A percentile compares a stretch with the other conserved stretches of the same genome.
Evolutionary conservation across 23 red algal genomes (phyloP).

Genomic region (Gracilaria gracilis): DNA sequence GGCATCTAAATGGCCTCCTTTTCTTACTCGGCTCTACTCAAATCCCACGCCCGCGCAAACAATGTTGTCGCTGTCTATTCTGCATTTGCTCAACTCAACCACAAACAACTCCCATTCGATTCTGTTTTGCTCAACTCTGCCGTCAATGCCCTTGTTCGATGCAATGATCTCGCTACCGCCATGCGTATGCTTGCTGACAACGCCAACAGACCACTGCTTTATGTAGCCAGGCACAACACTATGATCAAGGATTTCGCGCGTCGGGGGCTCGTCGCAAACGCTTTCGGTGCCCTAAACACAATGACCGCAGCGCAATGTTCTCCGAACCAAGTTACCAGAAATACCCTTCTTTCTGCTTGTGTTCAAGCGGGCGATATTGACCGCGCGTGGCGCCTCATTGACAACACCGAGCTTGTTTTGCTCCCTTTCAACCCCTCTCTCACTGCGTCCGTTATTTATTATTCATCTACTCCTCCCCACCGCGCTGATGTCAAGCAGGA

Average conservation of each 20-base stretch:
- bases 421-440: neutral
- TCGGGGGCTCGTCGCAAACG: slow-evolving; percentile 22
- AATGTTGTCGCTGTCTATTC: slow-evolving; percentile 39
- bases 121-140: slow-evolving; percentile 57
- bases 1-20: slow-evolving; percentile 10
- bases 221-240: slow-evolving; percentile 50
- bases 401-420: neutral
- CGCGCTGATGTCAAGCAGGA: neutral
- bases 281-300: slow-evolving; percentile 15
- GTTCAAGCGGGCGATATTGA: slow-evolving; percentile 33
- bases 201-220: neutral
- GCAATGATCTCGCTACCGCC: slow-evolving; percentile 12
- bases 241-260: slow-evolving; percentile 65
- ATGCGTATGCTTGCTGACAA: neutral
- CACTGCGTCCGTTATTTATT: no score
- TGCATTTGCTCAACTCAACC: neutral
- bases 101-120: slow-evolving; percentile 7
- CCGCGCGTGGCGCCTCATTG: slow-evolving; percentile 19
- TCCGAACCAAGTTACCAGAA: slow-evolving; percentile 58
- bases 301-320: slow-evolving; percentile 8
- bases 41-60: slow-evolving; percentile 41
- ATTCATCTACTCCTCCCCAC: neutral
- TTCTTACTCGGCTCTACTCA: slow-evolving; percentile 50
- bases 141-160: slow-evolving; percentile 50
- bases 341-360: slow-evolving; percentile 49